Percentiles rank a stretch among this genome's conserved stretches.
These are phyloP conservation scores for Chalciporus sphaerocephalus DNA, from an alignment of 768 basidiomycete genomes.

Conservation along the genomic window DNA sequence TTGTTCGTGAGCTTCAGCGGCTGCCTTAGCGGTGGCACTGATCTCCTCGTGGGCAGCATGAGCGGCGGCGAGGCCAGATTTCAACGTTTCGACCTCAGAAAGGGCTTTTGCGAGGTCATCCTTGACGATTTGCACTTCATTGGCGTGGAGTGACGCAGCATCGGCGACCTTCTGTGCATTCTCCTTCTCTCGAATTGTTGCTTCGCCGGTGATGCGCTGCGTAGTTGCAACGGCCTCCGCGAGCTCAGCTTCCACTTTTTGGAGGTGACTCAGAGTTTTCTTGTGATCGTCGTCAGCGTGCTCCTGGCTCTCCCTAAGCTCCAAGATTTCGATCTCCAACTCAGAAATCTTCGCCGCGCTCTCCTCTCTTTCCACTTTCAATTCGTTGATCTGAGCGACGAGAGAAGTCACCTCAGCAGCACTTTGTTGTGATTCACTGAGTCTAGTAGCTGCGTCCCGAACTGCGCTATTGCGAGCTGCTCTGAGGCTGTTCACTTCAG, in stretches of 20 bases:
- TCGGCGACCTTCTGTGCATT: conserved; percentile 38
- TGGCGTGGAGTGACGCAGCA: conserved; percentile 40
- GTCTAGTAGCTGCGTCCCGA: conserved; percentile 43
- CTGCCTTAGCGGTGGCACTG: conserved; percentile 40
- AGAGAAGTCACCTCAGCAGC: conserved; percentile 41
- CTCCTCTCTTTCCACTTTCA: conserved; percentile 68
- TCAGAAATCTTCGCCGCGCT: conserved; percentile 69
- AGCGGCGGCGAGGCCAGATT: conserved; percentile 43
- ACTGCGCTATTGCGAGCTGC: conserved; percentile 46
- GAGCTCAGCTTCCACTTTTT: conserved; percentile 52
- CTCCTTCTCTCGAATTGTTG: conserved; percentile 46
- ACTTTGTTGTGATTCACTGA: conserved; percentile 46
- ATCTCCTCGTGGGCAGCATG: conserved; percentile 47
- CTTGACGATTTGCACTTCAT: conserved; percentile 41
- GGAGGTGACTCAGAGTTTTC: conserved; percentile 42
- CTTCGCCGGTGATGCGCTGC: conserved; percentile 45
- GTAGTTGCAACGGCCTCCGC: conserved; percentile 44
- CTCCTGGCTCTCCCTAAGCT: conserved; percentile 70
- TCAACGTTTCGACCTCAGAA: conserved; percentile 44
- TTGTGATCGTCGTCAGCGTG: conserved; percentile 55
- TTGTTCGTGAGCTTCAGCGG: conserved; percentile 44
- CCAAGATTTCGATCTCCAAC: conserved; percentile 75
- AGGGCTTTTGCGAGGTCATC: conserved; percentile 43
- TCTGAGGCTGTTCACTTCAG: conserved; percentile 50
- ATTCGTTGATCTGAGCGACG: conserved; percentile 43